phyloP scores from a whole-genome alignment of 106 monocot genomes.

The Dactylorhiza incarnata region DNA sequence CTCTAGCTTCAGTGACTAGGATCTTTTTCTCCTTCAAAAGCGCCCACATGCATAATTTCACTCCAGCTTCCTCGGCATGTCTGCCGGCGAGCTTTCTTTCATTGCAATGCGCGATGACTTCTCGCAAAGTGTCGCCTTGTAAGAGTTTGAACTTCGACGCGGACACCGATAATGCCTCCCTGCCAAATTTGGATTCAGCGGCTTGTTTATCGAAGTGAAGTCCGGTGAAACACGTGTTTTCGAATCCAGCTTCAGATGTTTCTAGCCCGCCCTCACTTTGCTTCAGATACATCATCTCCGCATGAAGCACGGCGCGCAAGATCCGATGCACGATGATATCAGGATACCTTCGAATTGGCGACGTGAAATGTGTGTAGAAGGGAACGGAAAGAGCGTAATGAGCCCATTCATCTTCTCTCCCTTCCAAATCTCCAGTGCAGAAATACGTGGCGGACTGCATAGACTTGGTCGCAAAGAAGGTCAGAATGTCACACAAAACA shows the following conservation, averaged over 20 bases:
- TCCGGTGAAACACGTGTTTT: constrained; percentile 43
- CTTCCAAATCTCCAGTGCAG: constrained; percentile 61
- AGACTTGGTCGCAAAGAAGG: constrained; percentile 69
- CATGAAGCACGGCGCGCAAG: constrained; percentile 59
- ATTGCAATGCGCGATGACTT: constrained; percentile 77
- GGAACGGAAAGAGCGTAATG: constrained; percentile 82
- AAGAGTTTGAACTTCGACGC: constrained; percentile 57
- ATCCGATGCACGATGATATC: constrained; percentile 93
- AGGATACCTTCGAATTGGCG: constrained; percentile 85
- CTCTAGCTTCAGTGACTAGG: constrained; percentile 52
- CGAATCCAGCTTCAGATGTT: constrained; percentile 4
- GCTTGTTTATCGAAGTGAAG: constrained; percentile 42
- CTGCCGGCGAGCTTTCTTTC: constrained; percentile 66
- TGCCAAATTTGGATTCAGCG: constrained; percentile 53
- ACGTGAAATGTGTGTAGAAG: constrained; percentile 88
- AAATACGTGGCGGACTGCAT: constrained; percentile 92
- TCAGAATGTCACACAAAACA: constrained; percentile 61
- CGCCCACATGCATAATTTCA: constrained; percentile 73
- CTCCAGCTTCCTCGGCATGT: constrained; percentile 76
- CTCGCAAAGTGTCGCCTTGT: constrained; percentile 36
- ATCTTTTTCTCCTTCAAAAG: constrained; percentile 73
- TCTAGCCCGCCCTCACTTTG: constrained; percentile 14
- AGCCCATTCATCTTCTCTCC: constrained; percentile 66
- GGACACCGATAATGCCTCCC: constrained; percentile 43
- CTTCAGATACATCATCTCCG: constrained; percentile 52